Base-by-base conservation (phyloP, 2,329 filamentous ascomycete genomes). In the Allantophomopsis lycopodina region DNA sequence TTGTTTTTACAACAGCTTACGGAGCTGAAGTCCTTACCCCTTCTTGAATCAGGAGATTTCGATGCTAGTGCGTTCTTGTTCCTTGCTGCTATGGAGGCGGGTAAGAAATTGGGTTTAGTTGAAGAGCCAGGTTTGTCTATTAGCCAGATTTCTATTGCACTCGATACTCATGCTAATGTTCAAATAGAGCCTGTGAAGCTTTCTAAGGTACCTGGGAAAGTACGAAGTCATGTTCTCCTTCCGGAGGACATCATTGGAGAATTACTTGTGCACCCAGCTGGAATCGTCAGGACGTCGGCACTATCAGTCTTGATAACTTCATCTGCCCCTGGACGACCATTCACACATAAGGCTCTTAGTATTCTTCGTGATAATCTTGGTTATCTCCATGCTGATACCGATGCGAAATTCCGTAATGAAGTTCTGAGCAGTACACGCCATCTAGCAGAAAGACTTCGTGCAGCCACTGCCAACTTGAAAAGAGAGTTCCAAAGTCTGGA, bases 321-420 rank as follows among this genome's bases (percentile, higher is more conserved):
- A 0, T 75, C 78, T 8, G 76, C 82, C 2, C 79, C 79, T 1
- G 86, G 83, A 3, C 76, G 75, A 39, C 81, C 86, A 1, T 78
- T 93, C 39, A 79, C 79, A 0, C 51, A 60, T 0, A 66, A 63
- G 8, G 70, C 79, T 0, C 64, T 95, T 2, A 56, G 61, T 3
- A 67, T 81, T 11, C 62, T 96, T 2, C 68, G 68, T 39, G 65
- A 63, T 28, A 76, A 84, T 42, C 60, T 96, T 3, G 68, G 73
- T 1, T 71, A 79, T 13, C 76, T 89, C 46, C 81, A 93, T 54
- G 76, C 85, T 3, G 88, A 95, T 46, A 77, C 83, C 0, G 87
- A 95, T 54, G 79, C 89, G 5, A 86, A 89, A 50, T 82, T 88
- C 47, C 76, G 91, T 41, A 81, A 88, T 42, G 85, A 94, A 48